A percentile compares a stretch with the other conserved stretches of the same genome.
Conservation (phyloP, 768 basidiomycete genomes). For the Boletellus emodensis region DNA sequence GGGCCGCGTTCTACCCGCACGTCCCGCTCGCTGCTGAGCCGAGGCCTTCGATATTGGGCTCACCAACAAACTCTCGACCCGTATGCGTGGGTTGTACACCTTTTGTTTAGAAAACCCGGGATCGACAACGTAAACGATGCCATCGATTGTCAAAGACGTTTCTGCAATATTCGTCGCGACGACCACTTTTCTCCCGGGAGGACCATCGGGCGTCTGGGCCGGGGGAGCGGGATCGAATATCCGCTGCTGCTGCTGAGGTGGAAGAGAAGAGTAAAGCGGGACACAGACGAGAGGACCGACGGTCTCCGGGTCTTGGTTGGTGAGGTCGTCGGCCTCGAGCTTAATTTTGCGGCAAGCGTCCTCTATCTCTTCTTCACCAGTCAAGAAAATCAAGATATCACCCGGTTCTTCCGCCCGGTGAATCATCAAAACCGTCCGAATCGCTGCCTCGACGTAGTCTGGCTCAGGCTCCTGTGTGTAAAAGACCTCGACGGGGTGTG, state of each 20-base stretch:
- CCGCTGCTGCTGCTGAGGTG: constrained; percentile 90
- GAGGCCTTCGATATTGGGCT: constrained; percentile 96
- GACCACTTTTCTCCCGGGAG: constrained; percentile 90
- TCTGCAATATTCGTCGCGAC: constrained; percentile 97
- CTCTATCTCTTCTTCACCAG: constrained; percentile 98
- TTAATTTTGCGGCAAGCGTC: constrained; percentile 94
- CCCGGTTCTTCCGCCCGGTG: constrained; percentile 93
- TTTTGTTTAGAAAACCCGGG: constrained; percentile 98
- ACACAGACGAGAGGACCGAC: constrained; percentile 89
- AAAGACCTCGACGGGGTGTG: constrained; percentile 94
- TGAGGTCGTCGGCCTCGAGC: constrained; percentile 80
- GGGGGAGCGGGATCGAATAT: constrained; percentile 90
- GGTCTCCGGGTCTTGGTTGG: constrained; percentile 62
- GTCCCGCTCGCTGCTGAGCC: constrained; percentile 93
- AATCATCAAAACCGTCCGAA: constrained; percentile 94
- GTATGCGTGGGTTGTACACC: constrained; percentile 95
- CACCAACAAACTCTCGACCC: constrained; percentile 91
- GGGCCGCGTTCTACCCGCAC: constrained; percentile 92
- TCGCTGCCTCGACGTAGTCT: constrained; percentile 96
- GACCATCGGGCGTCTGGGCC: constrained; percentile 56
- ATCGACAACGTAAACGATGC: constrained; percentile 99
- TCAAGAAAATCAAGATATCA: constrained; percentile 91
- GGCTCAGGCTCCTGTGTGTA: constrained; percentile 90
- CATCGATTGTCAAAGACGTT: constrained; percentile 95
- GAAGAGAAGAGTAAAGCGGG: constrained; percentile 92